Percentiles rank a stretch among this genome's conserved stretches.
Conservation (phyloP, 768 basidiomycete species). For the Boletus speciosus region DNA sequence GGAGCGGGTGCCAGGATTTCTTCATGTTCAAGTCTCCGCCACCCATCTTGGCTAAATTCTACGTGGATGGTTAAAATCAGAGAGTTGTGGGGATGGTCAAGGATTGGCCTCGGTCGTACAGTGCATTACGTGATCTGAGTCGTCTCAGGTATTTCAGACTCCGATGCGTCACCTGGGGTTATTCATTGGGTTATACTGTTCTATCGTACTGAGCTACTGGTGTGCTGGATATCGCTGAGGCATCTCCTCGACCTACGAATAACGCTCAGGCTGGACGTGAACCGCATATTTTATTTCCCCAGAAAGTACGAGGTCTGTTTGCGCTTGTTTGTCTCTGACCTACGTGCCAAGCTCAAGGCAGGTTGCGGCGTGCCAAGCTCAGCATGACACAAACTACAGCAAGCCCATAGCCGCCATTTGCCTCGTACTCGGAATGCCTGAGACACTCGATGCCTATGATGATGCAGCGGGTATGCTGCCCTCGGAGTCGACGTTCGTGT, state of each 20-base stretch:
- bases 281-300: neutral
- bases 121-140: conserved; percentile 1
- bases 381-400: conserved; percentile 6
- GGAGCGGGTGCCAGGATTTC: conserved; percentile 99
- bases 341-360: neutral
- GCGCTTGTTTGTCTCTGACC: conserved; percentile 25
- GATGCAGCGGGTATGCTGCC: conserved; percentile 34
- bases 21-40: conserved; percentile 99
- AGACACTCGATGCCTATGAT: conserved; percentile 26
- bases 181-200: neutral
- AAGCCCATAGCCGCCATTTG: neutral
- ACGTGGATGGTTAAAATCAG: conserved; percentile 3
- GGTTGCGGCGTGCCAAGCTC: neutral
- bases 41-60: conserved; percentile 74
- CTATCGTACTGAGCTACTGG: neutral
- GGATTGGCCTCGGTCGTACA: neutral
- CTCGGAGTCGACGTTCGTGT: conserved; percentile 30
- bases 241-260: neutral
- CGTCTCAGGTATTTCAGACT: neutral
- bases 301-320: conserved; percentile 21
- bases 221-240: neutral
- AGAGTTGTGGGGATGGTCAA: conserved; percentile 8
- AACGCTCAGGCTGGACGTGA: neutral
- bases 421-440: conserved; percentile 34
- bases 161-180: neutral